These are phyloP conservation scores for Leishmania amazonensis DNA, from an alignment of 208 protist species.

Conservation along the genomic window DNA sequence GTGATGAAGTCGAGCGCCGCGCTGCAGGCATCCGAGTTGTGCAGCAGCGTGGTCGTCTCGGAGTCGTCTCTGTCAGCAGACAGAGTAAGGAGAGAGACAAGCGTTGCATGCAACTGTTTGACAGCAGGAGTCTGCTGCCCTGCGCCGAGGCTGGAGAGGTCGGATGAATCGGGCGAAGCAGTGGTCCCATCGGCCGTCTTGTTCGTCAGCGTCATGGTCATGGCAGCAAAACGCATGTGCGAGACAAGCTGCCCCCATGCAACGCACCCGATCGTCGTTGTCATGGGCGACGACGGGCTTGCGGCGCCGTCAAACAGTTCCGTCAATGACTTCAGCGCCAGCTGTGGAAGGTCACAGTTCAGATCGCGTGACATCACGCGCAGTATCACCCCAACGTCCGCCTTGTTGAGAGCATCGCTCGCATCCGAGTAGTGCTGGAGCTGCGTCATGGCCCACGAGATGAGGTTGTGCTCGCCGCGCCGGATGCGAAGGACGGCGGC, in stretches of 20 bases:
- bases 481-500: slow-evolving; percentile 14
- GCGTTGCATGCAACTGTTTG: slow-evolving; percentile 5
- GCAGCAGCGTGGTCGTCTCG: slow-evolving; percentile 5
- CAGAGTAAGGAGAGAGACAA: slow-evolving; percentile 7
- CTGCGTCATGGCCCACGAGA: slow-evolving; percentile 32
- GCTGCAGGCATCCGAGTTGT: slow-evolving; percentile 52
- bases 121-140: neutral
- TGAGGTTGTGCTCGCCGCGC: slow-evolving; percentile 30
- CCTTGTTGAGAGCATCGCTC: neutral
- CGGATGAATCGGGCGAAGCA: neutral
- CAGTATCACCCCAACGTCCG: slow-evolving; percentile 13
- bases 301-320: slow-evolving; percentile 14
- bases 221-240: slow-evolving; percentile 32
- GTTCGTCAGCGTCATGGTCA: neutral
- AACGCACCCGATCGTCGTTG: slow-evolving; percentile 25
- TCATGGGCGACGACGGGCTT: no score
- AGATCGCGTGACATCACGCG: slow-evolving; percentile 16
- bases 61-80: neutral
- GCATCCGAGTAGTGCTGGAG: slow-evolving; percentile 23
- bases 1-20: slow-evolving; percentile 45
- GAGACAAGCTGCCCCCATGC: slow-evolving; percentile 37
- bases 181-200: neutral
- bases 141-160: neutral
- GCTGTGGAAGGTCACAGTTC: slow-evolving; percentile 8
- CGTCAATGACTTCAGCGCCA: slow-evolving; percentile 11